These are phyloP conservation scores for Peniophora sp. DNA, from an alignment of 1,284 basidiomycete species.

Conservation along the genomic window DNA sequence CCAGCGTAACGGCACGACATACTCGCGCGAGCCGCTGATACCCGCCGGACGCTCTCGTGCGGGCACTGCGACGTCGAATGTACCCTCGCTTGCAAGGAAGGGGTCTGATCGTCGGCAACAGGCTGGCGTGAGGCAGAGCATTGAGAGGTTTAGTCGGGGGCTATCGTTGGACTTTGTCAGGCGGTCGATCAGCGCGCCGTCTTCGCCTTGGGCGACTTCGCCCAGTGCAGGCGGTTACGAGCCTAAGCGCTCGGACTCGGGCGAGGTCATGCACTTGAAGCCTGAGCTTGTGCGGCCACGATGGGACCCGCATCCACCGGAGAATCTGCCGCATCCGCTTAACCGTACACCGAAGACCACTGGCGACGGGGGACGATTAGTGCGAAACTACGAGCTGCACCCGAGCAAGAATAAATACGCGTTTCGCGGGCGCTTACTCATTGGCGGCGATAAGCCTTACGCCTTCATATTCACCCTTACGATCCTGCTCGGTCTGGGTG, in stretches of 20 bases:
- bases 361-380: conserved; percentile 29
- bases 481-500: conserved; percentile 60
- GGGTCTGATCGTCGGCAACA: neutral
- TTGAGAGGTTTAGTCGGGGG: conserved; percentile 50
- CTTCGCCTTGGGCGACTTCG: neutral
- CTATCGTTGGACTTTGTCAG: conserved; percentile 45
- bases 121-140: conserved; percentile 39
- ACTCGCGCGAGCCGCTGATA: conserved; percentile 60
- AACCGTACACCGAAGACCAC: conserved; percentile 38
- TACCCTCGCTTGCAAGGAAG: neutral
- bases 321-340: conserved; percentile 17
- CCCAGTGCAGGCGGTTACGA: neutral
- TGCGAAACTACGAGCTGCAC: conserved; percentile 54
- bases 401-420: conserved; percentile 75
- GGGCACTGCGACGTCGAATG: conserved; percentile 20
- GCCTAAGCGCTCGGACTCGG: neutral
- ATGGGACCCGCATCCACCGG: conserved; percentile 9
- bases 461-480: conserved; percentile 64
- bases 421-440: conserved; percentile 61
- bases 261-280: neutral
- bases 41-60: conserved; percentile 29
- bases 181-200: conserved; percentile 13
- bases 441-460: conserved; percentile 78
- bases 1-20: conserved; percentile 36
- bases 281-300: conserved; percentile 6